These are phyloP conservation scores for Arthonia radiata DNA, from an alignment of 495 filamentous ascomycete genomes.

Conservation along the genomic window DNA sequence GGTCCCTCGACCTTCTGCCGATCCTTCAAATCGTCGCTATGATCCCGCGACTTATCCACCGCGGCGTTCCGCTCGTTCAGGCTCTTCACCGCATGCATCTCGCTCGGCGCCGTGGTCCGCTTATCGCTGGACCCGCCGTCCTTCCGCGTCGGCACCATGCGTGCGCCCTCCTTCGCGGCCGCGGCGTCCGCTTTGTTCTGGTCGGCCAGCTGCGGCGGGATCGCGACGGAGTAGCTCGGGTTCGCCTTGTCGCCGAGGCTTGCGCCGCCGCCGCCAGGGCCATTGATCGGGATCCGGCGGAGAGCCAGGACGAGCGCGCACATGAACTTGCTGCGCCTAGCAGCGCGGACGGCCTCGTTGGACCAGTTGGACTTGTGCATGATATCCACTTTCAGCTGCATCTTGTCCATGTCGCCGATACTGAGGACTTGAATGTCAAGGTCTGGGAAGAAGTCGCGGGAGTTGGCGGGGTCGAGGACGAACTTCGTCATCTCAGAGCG, in stretches of 20 bases:
- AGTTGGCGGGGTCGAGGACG: slow-evolving; percentile 65
- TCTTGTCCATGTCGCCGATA: slow-evolving; percentile 68
- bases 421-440: slow-evolving; percentile 52
- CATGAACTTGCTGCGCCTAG: slow-evolving; percentile 86
- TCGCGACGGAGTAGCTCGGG: slow-evolving; percentile 47
- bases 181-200: slow-evolving; percentile 31
- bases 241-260: slow-evolving; percentile 40
- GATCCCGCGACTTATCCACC: slow-evolving; percentile 17
- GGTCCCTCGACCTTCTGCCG: slow-evolving; percentile 7
- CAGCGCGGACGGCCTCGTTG: slow-evolving; percentile 60
- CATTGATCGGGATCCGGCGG: slow-evolving; percentile 66
- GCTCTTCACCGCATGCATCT: slow-evolving; percentile 16
- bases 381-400: neutral
- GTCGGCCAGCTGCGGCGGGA: slow-evolving; percentile 37
- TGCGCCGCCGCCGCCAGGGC: slow-evolving; percentile 47
- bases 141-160: slow-evolving; percentile 28
- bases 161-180: slow-evolving; percentile 33
- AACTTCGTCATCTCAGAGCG: slow-evolving; percentile 63
- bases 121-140: slow-evolving; percentile 5
- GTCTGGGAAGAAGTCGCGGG: slow-evolving; percentile 72
- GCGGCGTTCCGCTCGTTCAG: slow-evolving; percentile 20
- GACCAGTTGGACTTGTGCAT: slow-evolving; percentile 52
- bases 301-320: slow-evolving; percentile 73
- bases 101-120: slow-evolving; percentile 3
- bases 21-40: slow-evolving; percentile 12